Evolutionary conservation across 1,284 basidiomycete species (phyloP), one percentile per base, ranked within the genome.

Genomic region (Agaricales sp.): DNA sequence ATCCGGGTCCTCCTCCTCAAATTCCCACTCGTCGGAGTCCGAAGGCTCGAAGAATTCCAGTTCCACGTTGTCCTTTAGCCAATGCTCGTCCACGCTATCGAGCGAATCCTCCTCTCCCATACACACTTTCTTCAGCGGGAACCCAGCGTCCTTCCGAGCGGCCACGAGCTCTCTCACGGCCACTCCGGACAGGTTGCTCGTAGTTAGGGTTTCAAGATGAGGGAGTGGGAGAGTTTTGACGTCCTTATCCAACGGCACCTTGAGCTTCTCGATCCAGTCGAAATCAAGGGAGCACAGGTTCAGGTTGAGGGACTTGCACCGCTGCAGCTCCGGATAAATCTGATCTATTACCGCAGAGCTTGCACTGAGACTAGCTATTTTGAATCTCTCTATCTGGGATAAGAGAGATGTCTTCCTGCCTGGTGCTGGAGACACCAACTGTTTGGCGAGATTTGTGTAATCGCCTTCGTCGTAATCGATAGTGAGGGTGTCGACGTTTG

Each of bases 401-500:
- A 81, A 64, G 30, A 80, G 51, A 2, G 70, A 69, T 45, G 63
- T 63, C 38, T 63, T 63, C 38, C 61, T 57, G 2, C 62, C 63
- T 1, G 63, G 62, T 45, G 61, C 54, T 0, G 67, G 67, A 2
- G 51, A 56, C 18, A 65, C 60, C 21, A 82, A 65, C 41, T 67
- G 63, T 19, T 56, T 54, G 14, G 71, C 65, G 45, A 83, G 66
- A 0, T 67, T 61, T 2, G 66, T 68, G 54, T 69, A 80, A 50
- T 80, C 77, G 20, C 63, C 67, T 2, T 63, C 58, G 44, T 77
- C 71, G 47, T 75, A 74, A 54, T 80, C 72, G n/a, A 84, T 65
- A 2, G 64, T 55, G 14, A 84, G 67, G 30, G 59, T 60, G 23
- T 61, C 65, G 22, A 82, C 58, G 49, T 66, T 67, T 2, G 82